phyloP scores from a whole-genome alignment of 73 alveolate genomes.

The Paramecium biaurelia region DNA sequence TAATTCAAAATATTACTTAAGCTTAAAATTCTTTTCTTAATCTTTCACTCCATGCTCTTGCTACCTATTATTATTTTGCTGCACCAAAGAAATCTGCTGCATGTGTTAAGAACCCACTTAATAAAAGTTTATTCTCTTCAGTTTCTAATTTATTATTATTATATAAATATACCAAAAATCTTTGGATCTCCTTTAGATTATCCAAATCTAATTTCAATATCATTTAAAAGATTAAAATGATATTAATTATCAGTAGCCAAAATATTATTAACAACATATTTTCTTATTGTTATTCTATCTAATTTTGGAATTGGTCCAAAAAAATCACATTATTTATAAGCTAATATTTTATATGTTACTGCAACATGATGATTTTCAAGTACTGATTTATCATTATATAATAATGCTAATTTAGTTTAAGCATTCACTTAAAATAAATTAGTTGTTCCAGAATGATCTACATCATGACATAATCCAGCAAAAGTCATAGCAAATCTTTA shows the following conservation, averaged over 20 bases:
- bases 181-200: constrained; percentile 13
- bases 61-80: not conserved
- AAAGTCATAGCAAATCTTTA: constrained; percentile 63
- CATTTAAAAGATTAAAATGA: constrained; percentile 52
- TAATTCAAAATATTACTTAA: not conserved
- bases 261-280: constrained; percentile 72
- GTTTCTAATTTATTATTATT: not conserved
- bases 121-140: constrained; percentile 34
- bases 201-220: constrained; percentile 44
- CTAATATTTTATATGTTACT: constrained; percentile 78
- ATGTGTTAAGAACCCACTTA: constrained; percentile 56
- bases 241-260: constrained; percentile 71
- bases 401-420: constrained; percentile 71
- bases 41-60: constrained; percentile 61
- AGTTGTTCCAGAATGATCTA: constrained; percentile 81
- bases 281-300: constrained; percentile 65
- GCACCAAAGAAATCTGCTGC: constrained; percentile 60
- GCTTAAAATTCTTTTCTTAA: constrained; percentile 60
- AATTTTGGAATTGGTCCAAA: constrained; percentile 62
- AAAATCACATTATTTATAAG: constrained; percentile 65
- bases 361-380: constrained; percentile 91
- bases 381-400: constrained; percentile 87
- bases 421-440: constrained; percentile 77
- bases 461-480: constrained; percentile 83
- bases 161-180: not conserved